Evolutionary conservation across 305 asterid genomes (phyloP).

Genomic region (Solanum aculeatissimum): DNA sequence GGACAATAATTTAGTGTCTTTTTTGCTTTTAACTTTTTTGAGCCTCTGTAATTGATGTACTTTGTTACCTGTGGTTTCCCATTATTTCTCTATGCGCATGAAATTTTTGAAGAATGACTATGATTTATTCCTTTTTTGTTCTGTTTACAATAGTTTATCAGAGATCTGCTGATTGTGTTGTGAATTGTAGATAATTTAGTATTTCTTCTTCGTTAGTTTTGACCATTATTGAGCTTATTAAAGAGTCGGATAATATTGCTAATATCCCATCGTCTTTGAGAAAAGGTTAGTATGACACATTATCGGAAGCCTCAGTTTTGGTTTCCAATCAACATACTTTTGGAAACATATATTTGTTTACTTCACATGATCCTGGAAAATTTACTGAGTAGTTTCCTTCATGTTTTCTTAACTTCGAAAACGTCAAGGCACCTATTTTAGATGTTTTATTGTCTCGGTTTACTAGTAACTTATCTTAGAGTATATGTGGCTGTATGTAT

Average conservation of each 20-base stretch:
- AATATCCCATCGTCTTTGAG: background rate
- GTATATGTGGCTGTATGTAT: background rate
- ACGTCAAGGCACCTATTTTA: background rate
- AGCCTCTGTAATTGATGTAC: background rate
- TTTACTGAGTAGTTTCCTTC: background rate
- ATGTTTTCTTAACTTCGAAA: background rate
- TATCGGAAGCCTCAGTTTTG: background rate
- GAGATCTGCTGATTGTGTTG: background rate
- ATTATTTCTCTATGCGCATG: background rate
- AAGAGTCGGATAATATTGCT: background rate
- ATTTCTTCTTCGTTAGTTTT: conserved; percentile 8
- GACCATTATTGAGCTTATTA: background rate
- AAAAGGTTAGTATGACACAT: background rate
- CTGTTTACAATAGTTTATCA: background rate
- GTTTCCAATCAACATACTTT: background rate
- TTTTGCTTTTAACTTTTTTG: background rate
- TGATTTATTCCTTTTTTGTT: background rate
- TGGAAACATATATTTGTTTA: background rate
- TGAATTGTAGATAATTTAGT: background rate
- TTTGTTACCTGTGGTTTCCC: background rate
- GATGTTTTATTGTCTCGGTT: background rate
- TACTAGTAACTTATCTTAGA: background rate
- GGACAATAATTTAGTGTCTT: background rate
- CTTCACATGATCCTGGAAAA: background rate
- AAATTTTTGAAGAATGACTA: background rate